Evolutionary conservation across 768 basidiomycete genomes (phyloP), one percentile per base, ranked within the genome.

Genomic region (Suillus hirtellus): DNA sequence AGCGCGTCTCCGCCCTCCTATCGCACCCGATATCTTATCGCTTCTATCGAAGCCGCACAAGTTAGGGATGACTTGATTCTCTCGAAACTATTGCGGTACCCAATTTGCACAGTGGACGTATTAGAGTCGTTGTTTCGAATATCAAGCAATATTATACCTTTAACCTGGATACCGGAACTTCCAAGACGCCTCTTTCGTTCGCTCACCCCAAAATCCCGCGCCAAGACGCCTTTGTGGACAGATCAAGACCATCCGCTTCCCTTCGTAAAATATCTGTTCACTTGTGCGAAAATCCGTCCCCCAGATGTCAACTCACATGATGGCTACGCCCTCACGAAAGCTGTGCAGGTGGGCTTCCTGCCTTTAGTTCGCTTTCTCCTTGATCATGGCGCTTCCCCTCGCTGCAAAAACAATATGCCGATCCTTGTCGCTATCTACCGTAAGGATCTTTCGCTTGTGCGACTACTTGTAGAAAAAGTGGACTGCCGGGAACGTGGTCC

Each of bases 291-390:
- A 9, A 71, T 82, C 19, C 68, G 81, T 24, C 62, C 68, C 1
- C 83, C 86, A 1, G 77, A 87, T 37, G 70, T 82, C 14, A 86
- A 96, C 72, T 84, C 90, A 9, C 81, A 92, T 73, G 80, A 84
- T 3, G 96, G 95, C 1, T 97, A 95, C 70, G 88, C 90, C 0
- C 85, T 97, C 46, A 87, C 86, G 17, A 87, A 85, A 66, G 93
- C 95, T 1, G 91, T 94, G 1, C 80, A 88, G 43, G 86, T 84
- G 0, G 78, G 79, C 24, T 88, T 89, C 65, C 61, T 81, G 1
- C 86, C 88, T 3, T 83, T 97, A 9, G 79, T 95, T 1, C 77
- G 74, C 27, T 88, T 92, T 67, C 81, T 98, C 17, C 85, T 97
- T 56, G 77, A 79, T 3, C 78, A 87, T 21, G 89, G 87, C 3